Conservation (phyloP, 108 stramenopile species). For the Skeletonema tropicum region DNA sequence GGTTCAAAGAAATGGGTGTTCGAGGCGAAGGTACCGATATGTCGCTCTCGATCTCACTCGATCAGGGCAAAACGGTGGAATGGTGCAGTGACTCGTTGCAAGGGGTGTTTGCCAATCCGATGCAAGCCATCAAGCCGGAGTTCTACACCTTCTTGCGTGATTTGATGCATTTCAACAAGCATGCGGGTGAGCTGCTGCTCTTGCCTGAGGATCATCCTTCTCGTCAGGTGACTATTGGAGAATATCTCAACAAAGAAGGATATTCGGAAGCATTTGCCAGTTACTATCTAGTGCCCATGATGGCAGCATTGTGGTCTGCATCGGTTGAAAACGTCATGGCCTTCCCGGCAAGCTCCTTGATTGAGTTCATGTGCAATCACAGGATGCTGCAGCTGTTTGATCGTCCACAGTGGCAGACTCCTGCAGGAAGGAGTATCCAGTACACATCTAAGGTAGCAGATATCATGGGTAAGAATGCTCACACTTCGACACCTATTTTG, state of each 20-base stretch:
- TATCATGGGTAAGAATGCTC: conserved; percentile 65
- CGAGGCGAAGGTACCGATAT: conserved; percentile 78
- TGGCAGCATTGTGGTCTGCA: conserved; percentile 93
- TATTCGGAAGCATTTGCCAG: conserved; percentile 81
- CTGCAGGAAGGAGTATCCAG: conserved; percentile 64
- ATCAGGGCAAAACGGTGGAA: conserved; percentile 82
- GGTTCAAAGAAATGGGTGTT: conserved; percentile 87
- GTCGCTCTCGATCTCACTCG: conserved; percentile 88
- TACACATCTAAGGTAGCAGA: conserved; percentile 80
- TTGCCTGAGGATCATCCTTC: conserved; percentile 72
- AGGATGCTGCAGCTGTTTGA: conserved; percentile 88
- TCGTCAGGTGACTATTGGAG: conserved; percentile 73
- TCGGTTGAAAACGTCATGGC: conserved; percentile 80
- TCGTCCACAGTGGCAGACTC: conserved; percentile 91
- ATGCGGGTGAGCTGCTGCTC: conserved; percentile 72
- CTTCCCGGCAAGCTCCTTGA: conserved; percentile 84
- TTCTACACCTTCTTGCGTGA: conserved; percentile 88
- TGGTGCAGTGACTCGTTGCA: conserved; percentile 82
- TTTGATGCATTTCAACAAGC: conserved; percentile 84
- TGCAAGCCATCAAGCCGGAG: conserved; percentile 60
- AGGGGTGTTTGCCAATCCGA: conserved; percentile 71
- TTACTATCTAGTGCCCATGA: conserved; percentile 94
- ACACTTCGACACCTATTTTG: conserved; percentile 57
- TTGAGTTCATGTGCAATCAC: conserved; percentile 95
- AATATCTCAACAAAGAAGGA: conserved; percentile 82